These are phyloP conservation scores for Gaeumannomyces sp. DNA, from an alignment of 2,329 filamentous ascomycete genomes.

Conservation along the genomic window DNA sequence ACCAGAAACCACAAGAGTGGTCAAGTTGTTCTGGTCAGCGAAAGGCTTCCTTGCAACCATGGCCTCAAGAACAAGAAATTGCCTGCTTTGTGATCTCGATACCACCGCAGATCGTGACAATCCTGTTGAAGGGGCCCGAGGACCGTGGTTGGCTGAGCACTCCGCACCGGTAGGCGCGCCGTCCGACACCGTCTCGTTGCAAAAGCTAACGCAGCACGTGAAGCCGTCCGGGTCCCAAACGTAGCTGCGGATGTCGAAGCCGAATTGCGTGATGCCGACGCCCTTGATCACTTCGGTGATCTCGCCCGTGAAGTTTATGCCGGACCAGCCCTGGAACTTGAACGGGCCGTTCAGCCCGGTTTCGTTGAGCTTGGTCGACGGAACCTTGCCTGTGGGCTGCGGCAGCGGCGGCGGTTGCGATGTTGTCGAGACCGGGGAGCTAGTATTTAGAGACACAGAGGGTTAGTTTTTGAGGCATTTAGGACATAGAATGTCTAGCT, in stretches of 20 bases:
- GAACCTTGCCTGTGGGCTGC: neutral
- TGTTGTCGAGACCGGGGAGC: neutral
- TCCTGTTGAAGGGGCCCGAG: slow-evolving; percentile 16
- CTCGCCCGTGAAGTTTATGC: slow-evolving; percentile 19
- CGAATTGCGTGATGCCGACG: slow-evolving; percentile 21
- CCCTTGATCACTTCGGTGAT: slow-evolving; percentile 19
- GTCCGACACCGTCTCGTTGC: slow-evolving; percentile 18
- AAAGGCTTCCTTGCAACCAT: neutral
- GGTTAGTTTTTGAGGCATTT: neutral
- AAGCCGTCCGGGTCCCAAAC: slow-evolving; percentile 20
- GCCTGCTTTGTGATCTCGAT: slow-evolving; percentile 6
- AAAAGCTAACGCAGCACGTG: slow-evolving; percentile 23
- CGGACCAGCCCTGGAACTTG: slow-evolving; percentile 27
- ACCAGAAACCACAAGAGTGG: too few relatives aligned
- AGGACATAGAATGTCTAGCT: neutral
- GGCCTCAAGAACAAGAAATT: neutral
- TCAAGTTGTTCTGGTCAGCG: too few relatives aligned
- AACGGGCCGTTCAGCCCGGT: slow-evolving; percentile 16
- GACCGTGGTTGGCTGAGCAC: slow-evolving; percentile 15
- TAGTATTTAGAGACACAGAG: neutral
- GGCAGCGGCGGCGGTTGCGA: neutral
- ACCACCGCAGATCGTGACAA: slow-evolving; percentile 22
- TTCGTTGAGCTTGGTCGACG: slow-evolving; percentile 14
- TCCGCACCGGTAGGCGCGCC: slow-evolving; percentile 21
- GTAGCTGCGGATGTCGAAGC: slow-evolving; percentile 18